Evolutionary conservation across 2,329 filamentous ascomycete species (phyloP).

Genomic region (Plenodomus tracheiphilus): DNA sequence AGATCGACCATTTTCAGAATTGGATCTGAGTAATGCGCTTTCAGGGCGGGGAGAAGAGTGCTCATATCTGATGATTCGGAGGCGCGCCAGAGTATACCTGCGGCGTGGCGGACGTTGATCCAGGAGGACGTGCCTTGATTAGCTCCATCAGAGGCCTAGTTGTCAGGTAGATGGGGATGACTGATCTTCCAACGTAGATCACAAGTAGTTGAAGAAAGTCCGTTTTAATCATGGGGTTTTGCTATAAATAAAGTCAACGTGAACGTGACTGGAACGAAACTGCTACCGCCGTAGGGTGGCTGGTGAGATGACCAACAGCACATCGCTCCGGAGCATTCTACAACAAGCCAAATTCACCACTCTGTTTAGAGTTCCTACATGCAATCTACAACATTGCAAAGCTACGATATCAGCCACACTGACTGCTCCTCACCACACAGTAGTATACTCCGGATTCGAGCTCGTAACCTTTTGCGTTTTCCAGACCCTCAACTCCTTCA

Average conservation of each 20-base stretch:
- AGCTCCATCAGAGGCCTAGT: background rate
- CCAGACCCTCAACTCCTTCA: slow-evolving; percentile 1
- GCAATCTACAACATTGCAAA: background rate
- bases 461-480: background rate
- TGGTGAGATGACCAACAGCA: too few species aligned
- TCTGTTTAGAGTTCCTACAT: too few species aligned
- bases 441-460: slow-evolving; percentile 1
- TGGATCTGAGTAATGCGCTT: background rate
- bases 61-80: slow-evolving; percentile 3
- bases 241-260: too few species aligned
- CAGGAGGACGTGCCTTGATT: slow-evolving; percentile 5
- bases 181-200: too few species aligned
- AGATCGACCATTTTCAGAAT: slow-evolving; percentile 2
- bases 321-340: too few species aligned
- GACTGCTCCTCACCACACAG: background rate
- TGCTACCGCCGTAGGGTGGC: too few species aligned
- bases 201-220: too few species aligned
- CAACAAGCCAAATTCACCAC: too few species aligned
- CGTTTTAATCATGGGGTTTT: too few species aligned
- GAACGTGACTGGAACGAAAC: too few species aligned
- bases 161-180: background rate
- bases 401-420: too few species aligned
- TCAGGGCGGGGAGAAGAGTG: background rate
- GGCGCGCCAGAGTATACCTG: slow-evolving; percentile 4
- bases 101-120: slow-evolving; percentile 8